phyloP scores from a whole-genome alignment of 805 yeast genomes.

The Candida namnaoensis region DNA sequence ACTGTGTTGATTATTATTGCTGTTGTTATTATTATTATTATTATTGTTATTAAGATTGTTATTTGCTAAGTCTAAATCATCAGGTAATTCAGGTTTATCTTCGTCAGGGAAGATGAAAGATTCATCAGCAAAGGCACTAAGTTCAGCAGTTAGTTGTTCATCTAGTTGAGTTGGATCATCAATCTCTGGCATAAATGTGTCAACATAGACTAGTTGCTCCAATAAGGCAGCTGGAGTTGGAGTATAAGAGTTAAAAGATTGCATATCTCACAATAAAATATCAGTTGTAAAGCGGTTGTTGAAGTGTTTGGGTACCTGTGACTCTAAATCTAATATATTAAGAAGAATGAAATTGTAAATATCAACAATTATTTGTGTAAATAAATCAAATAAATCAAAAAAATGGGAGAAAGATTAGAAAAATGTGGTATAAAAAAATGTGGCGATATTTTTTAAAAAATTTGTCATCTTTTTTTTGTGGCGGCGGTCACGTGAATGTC shows the following conservation, averaged over 20 bases:
- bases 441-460: too few relatives aligned
- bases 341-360: too few relatives aligned
- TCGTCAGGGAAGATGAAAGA: slow-evolving; percentile 77
- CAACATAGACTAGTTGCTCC: slow-evolving; percentile 76
- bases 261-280: slow-evolving; percentile 3
- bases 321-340: too few relatives aligned
- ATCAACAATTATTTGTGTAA: too few relatives aligned
- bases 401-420: too few relatives aligned
- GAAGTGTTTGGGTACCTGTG: too few relatives aligned
- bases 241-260: slow-evolving; percentile 7
- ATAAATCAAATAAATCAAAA: too few relatives aligned
- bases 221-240: slow-evolving; percentile 35
- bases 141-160: slow-evolving; percentile 50
- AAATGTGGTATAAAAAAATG: too few relatives aligned
- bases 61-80: background rate
- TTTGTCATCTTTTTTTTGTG: too few relatives aligned
- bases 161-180: slow-evolving; percentile 34
- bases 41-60: slow-evolving; percentile 5
- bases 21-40: slow-evolving; percentile 6
- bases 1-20: slow-evolving; percentile 6
- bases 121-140: slow-evolving; percentile 79
- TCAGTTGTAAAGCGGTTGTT: too few relatives aligned
- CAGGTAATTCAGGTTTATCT: slow-evolving; percentile 43
- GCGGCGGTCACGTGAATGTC: too few relatives aligned
- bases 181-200: slow-evolving; percentile 56